phyloP scores from a whole-genome alignment of 2,329 filamentous ascomycete genomes.

The Stagonosporopsis rhizophila region DNA sequence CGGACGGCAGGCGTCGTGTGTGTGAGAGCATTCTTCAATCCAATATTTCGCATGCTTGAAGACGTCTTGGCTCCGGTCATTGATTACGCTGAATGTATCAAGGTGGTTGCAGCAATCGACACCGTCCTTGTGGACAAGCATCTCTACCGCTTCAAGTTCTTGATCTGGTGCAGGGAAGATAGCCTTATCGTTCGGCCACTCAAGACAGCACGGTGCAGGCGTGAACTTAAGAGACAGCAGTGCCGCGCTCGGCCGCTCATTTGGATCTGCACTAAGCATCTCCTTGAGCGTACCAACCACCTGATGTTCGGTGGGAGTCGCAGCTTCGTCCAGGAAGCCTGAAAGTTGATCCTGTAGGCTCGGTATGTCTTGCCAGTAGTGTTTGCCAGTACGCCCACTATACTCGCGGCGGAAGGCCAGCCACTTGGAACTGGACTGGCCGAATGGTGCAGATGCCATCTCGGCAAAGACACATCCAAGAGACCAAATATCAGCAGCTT shows the following conservation, averaged over 20 bases:
- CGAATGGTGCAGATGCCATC: conserved; percentile 68
- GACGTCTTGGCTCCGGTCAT: conserved; percentile 1
- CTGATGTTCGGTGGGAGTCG: conserved; percentile 29
- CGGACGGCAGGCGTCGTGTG: conserved; percentile 37
- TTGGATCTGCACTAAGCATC: conserved; percentile 41
- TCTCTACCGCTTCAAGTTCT: conserved; percentile 38
- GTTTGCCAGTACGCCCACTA: conserved; percentile 39
- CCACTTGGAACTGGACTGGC: conserved; percentile 34
- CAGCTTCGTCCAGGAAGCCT: conserved; percentile 28
- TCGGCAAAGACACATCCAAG: conserved; percentile 95
- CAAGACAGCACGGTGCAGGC: conserved; percentile 47
- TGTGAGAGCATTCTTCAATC: conserved; percentile 38
- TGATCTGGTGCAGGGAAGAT: conserved; percentile 43
- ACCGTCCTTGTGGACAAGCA: conserved; percentile 28
- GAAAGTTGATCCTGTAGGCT: conserved; percentile 39
- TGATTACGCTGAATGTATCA: conserved; percentile 4
- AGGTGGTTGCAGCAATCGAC: conserved; percentile 26
- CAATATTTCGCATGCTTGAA: conserved; percentile 34
- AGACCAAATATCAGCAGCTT: conserved; percentile 82
- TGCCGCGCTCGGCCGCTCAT: conserved; percentile 41
- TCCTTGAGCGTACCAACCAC: conserved; percentile 39
- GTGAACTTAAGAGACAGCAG: conserved; percentile 43
- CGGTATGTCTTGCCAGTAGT: conserved; percentile 47
- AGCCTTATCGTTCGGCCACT: conserved; percentile 45
- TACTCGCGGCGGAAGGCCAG: conserved; percentile 38